A percentile compares a stretch with the other conserved stretches of the same genome.
These are phyloP conservation scores for Emmonsia crescens DNA, from an alignment of 2,329 filamentous ascomycete species.

Conservation along the genomic window DNA sequence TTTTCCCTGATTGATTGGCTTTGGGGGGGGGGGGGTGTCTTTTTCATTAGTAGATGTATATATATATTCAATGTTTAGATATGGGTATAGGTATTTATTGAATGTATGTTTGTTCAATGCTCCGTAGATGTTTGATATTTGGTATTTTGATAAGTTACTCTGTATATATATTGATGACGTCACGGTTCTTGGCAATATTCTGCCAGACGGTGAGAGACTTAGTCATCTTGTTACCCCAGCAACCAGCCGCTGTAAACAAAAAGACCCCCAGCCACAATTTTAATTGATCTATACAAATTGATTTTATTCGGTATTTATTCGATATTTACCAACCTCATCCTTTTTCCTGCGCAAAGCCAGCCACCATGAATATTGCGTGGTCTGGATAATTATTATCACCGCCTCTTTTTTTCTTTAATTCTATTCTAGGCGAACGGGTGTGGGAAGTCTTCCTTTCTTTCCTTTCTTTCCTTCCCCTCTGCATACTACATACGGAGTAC, in stretches of 20 bases:
- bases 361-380: constrained; percentile 20
- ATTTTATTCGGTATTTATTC: no score
- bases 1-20: background rate
- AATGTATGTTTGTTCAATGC: no score
- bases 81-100: no score
- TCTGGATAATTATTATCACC: background rate
- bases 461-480: background rate
- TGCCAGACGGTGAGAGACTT: constrained; percentile 22
- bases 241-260: constrained; percentile 30
- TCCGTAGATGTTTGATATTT: no score
- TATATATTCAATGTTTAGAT: background rate
- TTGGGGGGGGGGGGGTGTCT: background rate
- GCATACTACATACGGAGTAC: background rate
- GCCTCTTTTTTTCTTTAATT: background rate
- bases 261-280: constrained; percentile 33
- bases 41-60: background rate
- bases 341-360: constrained; percentile 18
- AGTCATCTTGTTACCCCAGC: constrained; percentile 23
- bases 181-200: constrained; percentile 8
- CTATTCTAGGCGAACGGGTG: background rate
- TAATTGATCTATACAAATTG: no score
- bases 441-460: background rate
- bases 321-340: background rate
- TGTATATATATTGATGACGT: no score
- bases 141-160: no score